These are phyloP conservation scores for Kluyveromyces sp. DNA, from an alignment of 1,139 yeast species.

Conservation along the genomic window DNA sequence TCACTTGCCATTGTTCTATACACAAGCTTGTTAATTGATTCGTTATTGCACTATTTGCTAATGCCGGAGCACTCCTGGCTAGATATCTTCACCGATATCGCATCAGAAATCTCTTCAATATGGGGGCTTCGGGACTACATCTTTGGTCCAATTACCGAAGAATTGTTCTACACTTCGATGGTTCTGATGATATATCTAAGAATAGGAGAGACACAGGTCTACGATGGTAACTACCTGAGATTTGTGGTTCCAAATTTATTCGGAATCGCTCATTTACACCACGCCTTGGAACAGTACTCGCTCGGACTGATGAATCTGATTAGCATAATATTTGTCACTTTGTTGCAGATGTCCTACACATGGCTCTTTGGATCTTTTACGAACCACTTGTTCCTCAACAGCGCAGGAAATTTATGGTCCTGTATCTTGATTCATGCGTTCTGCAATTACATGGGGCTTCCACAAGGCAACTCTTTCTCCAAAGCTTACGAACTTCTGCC, in stretches of 20 bases:
- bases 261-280: slow-evolving; percentile 91
- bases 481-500: slow-evolving; percentile 2
- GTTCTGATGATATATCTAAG: slow-evolving; percentile 38
- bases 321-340: slow-evolving; percentile 38
- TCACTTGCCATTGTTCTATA: slow-evolving; percentile 41
- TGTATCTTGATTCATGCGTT: slow-evolving; percentile 58
- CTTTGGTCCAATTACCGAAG: slow-evolving; percentile 87
- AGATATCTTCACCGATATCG: slow-evolving; percentile 22
- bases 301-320: slow-evolving; percentile 26
- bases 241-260: slow-evolving; percentile 61
- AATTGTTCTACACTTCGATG: slow-evolving; percentile 66
- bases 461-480: slow-evolving; percentile 29
- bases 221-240: slow-evolving; percentile 29
- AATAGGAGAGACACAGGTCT: slow-evolving; percentile 25
- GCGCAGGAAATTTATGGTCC: slow-evolving; percentile 52
- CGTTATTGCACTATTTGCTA: slow-evolving; percentile 26
- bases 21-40: slow-evolving; percentile 51
- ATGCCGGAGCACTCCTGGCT: slow-evolving; percentile 18
- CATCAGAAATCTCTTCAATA: slow-evolving; percentile 33
- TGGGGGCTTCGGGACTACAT: slow-evolving; percentile 59
- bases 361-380: slow-evolving; percentile 74
- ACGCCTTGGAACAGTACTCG: slow-evolving; percentile 52
- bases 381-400: slow-evolving; percentile 47
- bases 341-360: slow-evolving; percentile 66
- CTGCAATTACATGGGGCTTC: slow-evolving; percentile 80